Evolutionary conservation across 2,329 filamentous ascomycete genomes (phyloP).

Genomic region (Periconia digitata): DNA sequence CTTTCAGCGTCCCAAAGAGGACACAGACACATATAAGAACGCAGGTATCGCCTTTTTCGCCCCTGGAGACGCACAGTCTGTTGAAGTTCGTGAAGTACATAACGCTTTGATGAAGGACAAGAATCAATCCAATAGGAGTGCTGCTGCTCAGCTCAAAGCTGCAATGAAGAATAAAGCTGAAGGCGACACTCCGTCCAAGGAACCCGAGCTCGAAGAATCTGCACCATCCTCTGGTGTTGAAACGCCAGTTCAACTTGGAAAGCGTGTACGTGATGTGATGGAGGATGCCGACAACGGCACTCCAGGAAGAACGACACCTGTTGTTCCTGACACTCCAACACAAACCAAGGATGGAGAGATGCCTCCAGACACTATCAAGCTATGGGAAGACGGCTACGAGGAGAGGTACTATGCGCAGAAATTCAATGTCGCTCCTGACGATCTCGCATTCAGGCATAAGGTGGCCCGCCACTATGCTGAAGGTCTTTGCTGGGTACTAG

Average conservation of each 20-base stretch:
- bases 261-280: constrained; percentile 74
- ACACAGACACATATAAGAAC: constrained; percentile 37
- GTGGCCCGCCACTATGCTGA: constrained; percentile 93
- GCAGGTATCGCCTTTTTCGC: constrained; percentile 40
- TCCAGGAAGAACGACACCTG: constrained; percentile 61
- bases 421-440: constrained; percentile 78
- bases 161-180: constrained; percentile 61
- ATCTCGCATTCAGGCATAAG: constrained; percentile 82
- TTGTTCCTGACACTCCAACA: constrained; percentile 50
- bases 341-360: constrained; percentile 56
- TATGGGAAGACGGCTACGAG: constrained; percentile 95
- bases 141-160: constrained; percentile 77
- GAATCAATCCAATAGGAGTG: constrained; percentile 86
- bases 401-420: constrained; percentile 98
- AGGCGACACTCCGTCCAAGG: constrained; percentile 25
- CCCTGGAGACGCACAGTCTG: constrained; percentile 41
- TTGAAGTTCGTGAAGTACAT: constrained; percentile 60
- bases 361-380: constrained; percentile 76
- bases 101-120: constrained; percentile 88
- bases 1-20: constrained; percentile 38
- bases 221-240: constrained; percentile 33
- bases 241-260: constrained; percentile 60
- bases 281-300: constrained; percentile 64
- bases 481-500: constrained; percentile 89
- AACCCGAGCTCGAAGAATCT: constrained; percentile 23